A percentile compares a stretch with the other conserved stretches of the same genome.
These are phyloP conservation scores for Xylaria nigripes DNA, from an alignment of 495 filamentous ascomycete genomes.

Conservation along the genomic window DNA sequence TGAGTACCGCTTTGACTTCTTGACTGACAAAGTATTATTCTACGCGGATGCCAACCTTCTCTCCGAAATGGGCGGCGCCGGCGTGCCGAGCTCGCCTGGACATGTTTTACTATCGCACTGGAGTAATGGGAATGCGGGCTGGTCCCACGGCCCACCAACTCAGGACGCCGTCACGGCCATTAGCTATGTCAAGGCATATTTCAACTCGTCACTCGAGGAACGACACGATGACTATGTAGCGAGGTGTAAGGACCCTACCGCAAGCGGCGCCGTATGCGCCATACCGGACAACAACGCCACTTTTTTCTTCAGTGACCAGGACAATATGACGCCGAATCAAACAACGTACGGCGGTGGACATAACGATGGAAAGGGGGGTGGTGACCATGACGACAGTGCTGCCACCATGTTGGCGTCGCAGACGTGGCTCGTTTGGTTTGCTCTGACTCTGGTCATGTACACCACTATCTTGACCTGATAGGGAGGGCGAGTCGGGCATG, in stretches of 20 bases:
- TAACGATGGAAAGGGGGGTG: not conserved
- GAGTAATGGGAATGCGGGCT: conserved; percentile 63
- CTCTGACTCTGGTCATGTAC: conserved; percentile 11
- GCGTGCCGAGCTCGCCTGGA: conserved; percentile 50
- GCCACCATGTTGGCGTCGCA: conserved; percentile 5
- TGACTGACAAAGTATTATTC: conserved; percentile 50
- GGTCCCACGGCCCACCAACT: conserved; percentile 60
- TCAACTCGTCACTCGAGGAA: conserved; percentile 52
- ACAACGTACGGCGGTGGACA: conserved; percentile 30
- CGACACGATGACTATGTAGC: conserved; percentile 36
- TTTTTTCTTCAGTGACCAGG: conserved; percentile 53
- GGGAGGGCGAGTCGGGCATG: not conserved
- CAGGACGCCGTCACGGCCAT: conserved; percentile 52
- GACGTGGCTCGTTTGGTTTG: conserved; percentile 9
- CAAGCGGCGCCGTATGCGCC: conserved; percentile 40
- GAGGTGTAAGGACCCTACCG: conserved; percentile 41
- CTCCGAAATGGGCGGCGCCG: conserved; percentile 43
- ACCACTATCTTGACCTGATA: not conserved
- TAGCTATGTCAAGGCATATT: conserved; percentile 65
- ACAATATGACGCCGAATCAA: conserved; percentile 52
- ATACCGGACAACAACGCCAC: conserved; percentile 49
- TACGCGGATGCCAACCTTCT: conserved; percentile 55
- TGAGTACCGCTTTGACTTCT: conserved; percentile 72
- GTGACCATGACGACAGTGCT: conserved; percentile 2
- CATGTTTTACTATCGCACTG: conserved; percentile 65